Evolutionary conservation across 176 grass and related monocot genomes (phyloP), one percentile per base, ranked within the genome.

Genomic region (Tuctoria greenei): DNA sequence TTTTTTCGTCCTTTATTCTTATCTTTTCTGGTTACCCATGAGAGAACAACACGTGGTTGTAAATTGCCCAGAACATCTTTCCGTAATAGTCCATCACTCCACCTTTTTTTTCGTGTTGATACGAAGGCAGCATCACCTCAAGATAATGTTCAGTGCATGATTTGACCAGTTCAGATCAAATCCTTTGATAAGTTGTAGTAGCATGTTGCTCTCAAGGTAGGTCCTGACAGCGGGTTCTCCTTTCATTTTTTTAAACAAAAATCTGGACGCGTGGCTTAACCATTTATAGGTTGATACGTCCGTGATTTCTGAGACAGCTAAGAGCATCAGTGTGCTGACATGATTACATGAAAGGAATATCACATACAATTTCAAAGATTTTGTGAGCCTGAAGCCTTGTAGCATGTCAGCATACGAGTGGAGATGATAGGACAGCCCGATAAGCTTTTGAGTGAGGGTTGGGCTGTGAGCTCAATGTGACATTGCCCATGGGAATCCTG

Each of bases 41-140:
- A 77, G 78, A 78, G 82, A 73, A 56, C 54, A 73, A 56, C 54
- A 68, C 79, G 78, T 82, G 82, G 87, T 43, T 89, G 87, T 89
- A 89, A 86, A 89, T 89, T 82, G 83, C 56, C 55, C 83, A 78
- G 78, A 85, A 86, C 78, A 85, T 68, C 47, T 67, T 84, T 77
- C 66, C 54, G 25, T 38, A 69, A 79, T 85, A 64, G 82, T 68
- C 67, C 78, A 69, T 74, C 52, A 73, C 61, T 51, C 37, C 44
- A 61, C 79, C 11, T 56, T 37, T 37, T 85, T 81, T 84, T 75
- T 76, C 39, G 21, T 68, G 64, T 84, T 64, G 64, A 69, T 77
- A 71, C 57, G 71, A 75, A 71, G 37, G 26, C 64, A 47, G 54
- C 52, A 47, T 80, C 66, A 45, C 52, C 46, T 76, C 10, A 71